Conservation (phyloP, 2,329 filamentous ascomycete species). For the Monosporascus sp. region DNA sequence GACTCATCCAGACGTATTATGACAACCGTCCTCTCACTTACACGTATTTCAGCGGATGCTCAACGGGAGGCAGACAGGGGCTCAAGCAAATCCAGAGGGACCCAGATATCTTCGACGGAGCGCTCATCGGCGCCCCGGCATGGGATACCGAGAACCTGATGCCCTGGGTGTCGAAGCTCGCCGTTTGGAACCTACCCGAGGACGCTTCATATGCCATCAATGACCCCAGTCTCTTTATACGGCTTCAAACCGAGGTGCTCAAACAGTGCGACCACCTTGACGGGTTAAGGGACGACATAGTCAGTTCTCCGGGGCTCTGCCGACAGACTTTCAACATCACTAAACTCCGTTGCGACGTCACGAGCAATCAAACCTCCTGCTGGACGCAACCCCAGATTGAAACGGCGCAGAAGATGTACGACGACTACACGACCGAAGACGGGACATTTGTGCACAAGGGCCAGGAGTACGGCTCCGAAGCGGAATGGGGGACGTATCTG, state of each 20-base stretch:
- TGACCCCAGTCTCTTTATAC: slow-evolving; percentile 30
- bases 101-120: slow-evolving; percentile 47
- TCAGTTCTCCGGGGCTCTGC: slow-evolving; percentile 34
- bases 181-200: slow-evolving; percentile 39
- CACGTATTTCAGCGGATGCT: slow-evolving; percentile 48
- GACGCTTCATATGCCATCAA: slow-evolving; percentile 34
- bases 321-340: slow-evolving; percentile 24
- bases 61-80: slow-evolving; percentile 49
- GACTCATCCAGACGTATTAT: slow-evolving; percentile 40
- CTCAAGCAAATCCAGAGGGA: slow-evolving; percentile 41
- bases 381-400: slow-evolving; percentile 34
- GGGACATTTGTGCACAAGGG: slow-evolving; percentile 25
- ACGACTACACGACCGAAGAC: slow-evolving; percentile 18
- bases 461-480: slow-evolving; percentile 40
- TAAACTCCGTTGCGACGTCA: slow-evolving; percentile 26
- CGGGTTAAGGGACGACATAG: slow-evolving; percentile 36
- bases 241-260: slow-evolving; percentile 36
- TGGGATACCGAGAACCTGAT: slow-evolving; percentile 43
- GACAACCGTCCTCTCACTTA: slow-evolving; percentile 29
- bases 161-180: slow-evolving; percentile 33
- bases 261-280: slow-evolving; percentile 39
- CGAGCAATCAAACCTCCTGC: slow-evolving; percentile 25
- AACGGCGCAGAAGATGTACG: slow-evolving; percentile 22
- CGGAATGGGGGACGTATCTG: slow-evolving; percentile 19
- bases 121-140: slow-evolving; percentile 39